A percentile compares a stretch with the other conserved stretches of the same genome.
phyloP scores from a whole-genome alignment of 225 moss, liverwort and hornwort species.

The Sphagnum tenellum region DNA sequence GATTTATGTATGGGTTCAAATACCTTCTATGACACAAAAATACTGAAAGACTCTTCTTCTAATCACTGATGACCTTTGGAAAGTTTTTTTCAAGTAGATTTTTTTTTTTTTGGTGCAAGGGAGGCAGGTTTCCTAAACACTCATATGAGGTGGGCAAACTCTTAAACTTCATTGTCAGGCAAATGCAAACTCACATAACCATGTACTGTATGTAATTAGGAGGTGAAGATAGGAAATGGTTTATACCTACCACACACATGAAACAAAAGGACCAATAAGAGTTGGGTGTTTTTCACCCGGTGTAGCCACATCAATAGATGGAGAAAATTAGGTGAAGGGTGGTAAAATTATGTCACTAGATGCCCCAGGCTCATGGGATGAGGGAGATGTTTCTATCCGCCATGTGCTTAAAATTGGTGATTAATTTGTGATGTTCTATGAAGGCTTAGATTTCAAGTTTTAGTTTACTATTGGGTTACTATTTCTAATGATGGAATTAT shows the following conservation, averaged over 20 bases:
- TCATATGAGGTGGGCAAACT: too few relatives aligned
- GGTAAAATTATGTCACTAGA: constrained; percentile 26
- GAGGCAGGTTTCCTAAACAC: too few relatives aligned
- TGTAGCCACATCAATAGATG: constrained; percentile 37
- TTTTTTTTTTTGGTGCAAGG: too few relatives aligned
- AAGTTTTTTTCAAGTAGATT: too few relatives aligned
- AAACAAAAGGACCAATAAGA: constrained; percentile 29
- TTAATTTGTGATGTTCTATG: constrained; percentile 45
- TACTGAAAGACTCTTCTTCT: too few relatives aligned
- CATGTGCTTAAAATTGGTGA: constrained; percentile 32
- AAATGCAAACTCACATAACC: too few relatives aligned
- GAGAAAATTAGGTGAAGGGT: constrained; percentile 34
- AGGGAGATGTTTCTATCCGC: constrained; percentile 47
- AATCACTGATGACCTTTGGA: too few relatives aligned
- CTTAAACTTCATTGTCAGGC: too few relatives aligned
- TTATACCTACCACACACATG: constrained; percentile 46
- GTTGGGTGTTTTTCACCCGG: constrained; percentile 42
- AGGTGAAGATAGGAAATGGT: constrained; percentile 24
- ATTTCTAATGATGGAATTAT: constrained; percentile 32
- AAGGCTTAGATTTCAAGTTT: constrained; percentile 32
- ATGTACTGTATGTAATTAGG: constrained; percentile 3
- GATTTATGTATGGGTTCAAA: too few relatives aligned
- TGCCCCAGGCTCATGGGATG: constrained; percentile 41
- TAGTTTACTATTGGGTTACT: constrained; percentile 31
- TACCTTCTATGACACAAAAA: too few relatives aligned